These are phyloP conservation scores for Patellaria atrata DNA, from an alignment of 495 filamentous ascomycete genomes.

Conservation along the genomic window DNA sequence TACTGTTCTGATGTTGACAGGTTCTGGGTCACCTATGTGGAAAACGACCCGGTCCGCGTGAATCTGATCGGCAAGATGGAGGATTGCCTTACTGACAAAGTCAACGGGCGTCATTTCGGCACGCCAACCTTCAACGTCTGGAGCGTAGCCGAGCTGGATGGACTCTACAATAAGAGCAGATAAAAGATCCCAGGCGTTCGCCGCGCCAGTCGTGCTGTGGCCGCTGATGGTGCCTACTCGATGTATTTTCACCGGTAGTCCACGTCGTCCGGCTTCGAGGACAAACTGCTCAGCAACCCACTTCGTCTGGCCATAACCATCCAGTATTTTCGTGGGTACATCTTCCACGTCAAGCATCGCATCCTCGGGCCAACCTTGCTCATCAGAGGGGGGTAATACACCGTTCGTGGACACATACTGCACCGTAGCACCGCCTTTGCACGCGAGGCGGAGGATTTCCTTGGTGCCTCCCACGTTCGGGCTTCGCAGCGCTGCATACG, in stretches of 20 bases:
- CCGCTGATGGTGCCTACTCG: slow-evolving; percentile 52
- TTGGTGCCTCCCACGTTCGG: slow-evolving; percentile 37
- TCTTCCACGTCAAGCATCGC: slow-evolving; percentile 42
- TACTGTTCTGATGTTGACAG: slow-evolving; percentile 38
- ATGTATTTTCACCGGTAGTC: slow-evolving; percentile 46
- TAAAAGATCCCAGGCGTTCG: slow-evolving; percentile 53
- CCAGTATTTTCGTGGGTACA: slow-evolving; percentile 43
- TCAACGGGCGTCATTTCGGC: slow-evolving; percentile 62
- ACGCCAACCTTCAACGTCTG: slow-evolving; percentile 50
- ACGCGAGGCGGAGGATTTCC: slow-evolving; percentile 49
- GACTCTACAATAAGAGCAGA: slow-evolving; percentile 54
- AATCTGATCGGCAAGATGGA: slow-evolving; percentile 42
- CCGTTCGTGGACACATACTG: slow-evolving; percentile 58
- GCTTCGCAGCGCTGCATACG: slow-evolving; percentile 44
- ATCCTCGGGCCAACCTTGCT: slow-evolving; percentile 44
- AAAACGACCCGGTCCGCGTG: slow-evolving; percentile 39
- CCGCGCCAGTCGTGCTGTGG: slow-evolving; percentile 46
- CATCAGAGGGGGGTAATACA: slow-evolving; percentile 41
- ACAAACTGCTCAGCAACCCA: slow-evolving; percentile 55
- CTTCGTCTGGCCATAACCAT: slow-evolving; percentile 40
- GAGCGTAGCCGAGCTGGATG: slow-evolving; percentile 44
- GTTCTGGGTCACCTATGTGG: slow-evolving; percentile 52
- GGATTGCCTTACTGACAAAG: slow-evolving; percentile 50
- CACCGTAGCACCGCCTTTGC: slow-evolving; percentile 45
- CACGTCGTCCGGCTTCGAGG: slow-evolving; percentile 44